Base-by-base conservation (phyloP, 257 asterid genomes). In the Fraxinus excelsior region DNA sequence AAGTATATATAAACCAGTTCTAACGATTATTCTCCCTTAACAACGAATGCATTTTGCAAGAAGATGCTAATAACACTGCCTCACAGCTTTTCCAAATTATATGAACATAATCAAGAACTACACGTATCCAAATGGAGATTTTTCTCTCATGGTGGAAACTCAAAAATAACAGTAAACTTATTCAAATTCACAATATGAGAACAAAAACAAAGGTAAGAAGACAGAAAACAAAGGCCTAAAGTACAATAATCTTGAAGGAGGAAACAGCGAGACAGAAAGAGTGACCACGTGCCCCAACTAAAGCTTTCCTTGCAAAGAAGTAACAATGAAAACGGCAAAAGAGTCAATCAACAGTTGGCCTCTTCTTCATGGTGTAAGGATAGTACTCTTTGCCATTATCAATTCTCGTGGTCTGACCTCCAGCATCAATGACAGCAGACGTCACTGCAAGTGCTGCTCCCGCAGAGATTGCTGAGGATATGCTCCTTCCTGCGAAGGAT, bases 391-490 rank as follows among this genome's bases (percentile, higher is more conserved):
- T 91, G 85, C 97, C 94, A 51, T 78, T 91, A 73, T 92, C 97
- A 4, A 87, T 80, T 78, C 93, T 88, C 56, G 91, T 87, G 74
- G 96, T 91, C 73, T 90, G 95, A 72, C 91, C 97, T 85, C 93
- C 89, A 25, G 83, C 78, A 70, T 92, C 98, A 76, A 94, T 84
- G 75, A 86, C 26, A 38, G 91, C 75, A 13, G 98, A 91, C 65
- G 96, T 89, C 49, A 82, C 90, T 29, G 98, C 97, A 38, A 92
- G 84, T 49, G 96, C 92, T 74, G 96, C 88, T 77, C 98, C 98
- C 1, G 96, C 97, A 25, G 92, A 83, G 74, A 94, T 23, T 32
- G 94, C 97, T 3, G 97, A 82, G 40, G 93, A 37, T 60, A 94
- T 90, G 85, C 92, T 94, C 91, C 84, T 94, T 78, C 97, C 97